Evolutionary conservation across 805 yeast species (phyloP), one percentile per base, ranked within the genome.

Genomic region (Teunomyces cretensis): DNA sequence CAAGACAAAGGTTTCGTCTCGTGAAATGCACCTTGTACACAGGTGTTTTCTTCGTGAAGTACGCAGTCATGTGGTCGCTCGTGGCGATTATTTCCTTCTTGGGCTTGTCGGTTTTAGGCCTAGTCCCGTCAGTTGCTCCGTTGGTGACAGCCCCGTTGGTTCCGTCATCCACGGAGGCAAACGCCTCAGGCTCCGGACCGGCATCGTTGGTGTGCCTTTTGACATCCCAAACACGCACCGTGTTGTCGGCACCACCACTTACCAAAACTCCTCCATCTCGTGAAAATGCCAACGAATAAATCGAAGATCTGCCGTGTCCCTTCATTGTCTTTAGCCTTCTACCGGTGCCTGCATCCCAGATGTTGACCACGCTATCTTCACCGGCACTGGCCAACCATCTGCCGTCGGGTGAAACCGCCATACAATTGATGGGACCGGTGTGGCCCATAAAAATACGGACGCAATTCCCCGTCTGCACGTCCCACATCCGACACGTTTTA

Each of bases 401-500:
- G 2, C 99, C 99, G 70, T 94, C 97, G 0, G 98, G 98, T 1
- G 96, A 86, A 7, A 89, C 96, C 0, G 96, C 90, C 53, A 88
- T 70, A 14, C 90, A 78, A 50, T 88, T 86, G 16, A 94, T 80
- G 1, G 97, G 86, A n/a, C 91, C 90, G 2, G 90, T 81, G 58
- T 91, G 97, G 1, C 97, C 97, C 64, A 89, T 80, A 64, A 94
- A 92, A 8, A 94, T 83, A 50, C 99, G 79, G 24, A 91, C 97
- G 33, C 95, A 83, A 52, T 82, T 84, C 32, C 99, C 99, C 33
- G 83, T 79, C 30, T 83, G 80, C 19, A 94, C 83, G 64, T 94
- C 99, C 99, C 99, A 94, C 97, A 94, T 91, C 51, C 99, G 78
- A 59, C 95, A 86, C 0, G 98, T 89, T 68, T 90, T 89, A 67